A percentile compares a stretch with the other conserved stretches of the same genome.
Evolutionary conservation across 164 flowering plant species (phyloP).

Genomic region (Tetracentron sinense): DNA sequence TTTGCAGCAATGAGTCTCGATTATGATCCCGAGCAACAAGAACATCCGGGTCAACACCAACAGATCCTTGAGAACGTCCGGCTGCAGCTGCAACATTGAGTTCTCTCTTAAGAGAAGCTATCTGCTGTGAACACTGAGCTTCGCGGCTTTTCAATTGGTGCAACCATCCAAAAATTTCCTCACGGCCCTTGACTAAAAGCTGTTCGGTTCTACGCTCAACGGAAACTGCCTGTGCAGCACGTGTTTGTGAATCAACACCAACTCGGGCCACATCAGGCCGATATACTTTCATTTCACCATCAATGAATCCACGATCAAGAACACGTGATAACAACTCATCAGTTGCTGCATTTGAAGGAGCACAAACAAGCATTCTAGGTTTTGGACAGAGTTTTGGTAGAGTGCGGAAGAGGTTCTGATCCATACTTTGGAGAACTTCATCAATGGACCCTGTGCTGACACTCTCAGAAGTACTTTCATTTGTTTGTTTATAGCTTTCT

Average conservation of each 20-base stretch:
- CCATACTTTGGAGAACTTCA: slow-evolving; percentile 76
- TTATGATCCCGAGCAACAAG: too few relatives aligned
- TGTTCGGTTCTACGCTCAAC: too few relatives aligned
- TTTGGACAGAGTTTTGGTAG: slow-evolving; percentile 71
- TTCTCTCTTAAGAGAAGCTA: slow-evolving; percentile 47
- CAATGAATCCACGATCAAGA: slow-evolving; percentile 83
- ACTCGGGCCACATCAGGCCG: too few relatives aligned
- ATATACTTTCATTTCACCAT: too few relatives aligned
- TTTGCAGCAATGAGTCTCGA: slow-evolving; percentile 65
- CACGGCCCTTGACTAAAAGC: too few relatives aligned
- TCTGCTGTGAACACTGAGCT: slow-evolving; percentile 47
- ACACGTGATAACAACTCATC: slow-evolving; percentile 78
- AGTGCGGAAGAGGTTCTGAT: slow-evolving; percentile 66
- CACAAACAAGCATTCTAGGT: too few relatives aligned
- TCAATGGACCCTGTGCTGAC: slow-evolving; percentile 55
- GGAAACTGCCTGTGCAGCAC: too few relatives aligned
- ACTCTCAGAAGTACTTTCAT: slow-evolving; percentile 41
- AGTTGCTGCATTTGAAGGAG: too few relatives aligned
- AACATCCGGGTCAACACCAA: slow-evolving; percentile 75
- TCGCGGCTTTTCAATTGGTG: slow-evolving; percentile 50
- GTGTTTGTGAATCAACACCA: too few relatives aligned
- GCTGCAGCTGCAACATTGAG: slow-evolving; percentile 49
- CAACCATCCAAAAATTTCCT: slow-evolving; percentile 58
- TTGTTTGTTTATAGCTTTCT: too few relatives aligned
- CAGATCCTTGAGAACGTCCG: slow-evolving; percentile 65